Base-by-base conservation (phyloP, 306 rosid genomes). In the Styphnolobium japonicum region DNA sequence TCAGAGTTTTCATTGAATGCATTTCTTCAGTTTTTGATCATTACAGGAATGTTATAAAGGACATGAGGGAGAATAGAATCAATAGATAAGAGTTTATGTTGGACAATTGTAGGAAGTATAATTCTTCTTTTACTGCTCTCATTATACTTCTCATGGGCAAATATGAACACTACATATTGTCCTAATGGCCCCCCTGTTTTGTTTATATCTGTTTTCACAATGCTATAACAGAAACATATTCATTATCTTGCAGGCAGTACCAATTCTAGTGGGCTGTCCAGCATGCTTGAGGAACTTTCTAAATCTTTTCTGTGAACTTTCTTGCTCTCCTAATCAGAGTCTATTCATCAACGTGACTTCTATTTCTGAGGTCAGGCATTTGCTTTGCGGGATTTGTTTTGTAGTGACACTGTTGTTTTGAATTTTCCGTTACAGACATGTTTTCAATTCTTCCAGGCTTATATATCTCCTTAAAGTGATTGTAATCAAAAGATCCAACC, bases 211-310 rank as follows among this genome's bases (percentile, higher is more conserved):
- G 34, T 67, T 61, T 60, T 66, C 5, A 53, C 39, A 19, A 16
- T 48, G 55, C 10, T 49, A 15, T 69, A 55, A 73, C 52, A n/a
- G 27, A 18, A 27, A 68, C 39, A 43, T 19, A 58, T 79, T 65
- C n/a, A 33, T 42, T 82, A 73, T 76, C 63, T 80, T 87, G 87
- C 92, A 93, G 98, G 98, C 97, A 2, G 89, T 94, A 64, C 98
- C 98, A 2, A 89, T 94, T 83, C 88, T 94, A 55, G 98, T 94
- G 53, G 97, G 98, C 87, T 94, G 98, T 85, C 98, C 98, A 40
- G 95, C 98, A 45, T 94, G 98, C 87, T 88, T 94, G 92, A 89
- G 98, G 84, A 94, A 94, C 87, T 94, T 94, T 82, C 83, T 94
- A 52, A 92, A 94, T 85, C 93, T 94, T 48, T 94, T 94, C 82